Base-by-base conservation (phyloP, 2,329 filamentous ascomycete genomes). In the Cadophora sp. region DNA sequence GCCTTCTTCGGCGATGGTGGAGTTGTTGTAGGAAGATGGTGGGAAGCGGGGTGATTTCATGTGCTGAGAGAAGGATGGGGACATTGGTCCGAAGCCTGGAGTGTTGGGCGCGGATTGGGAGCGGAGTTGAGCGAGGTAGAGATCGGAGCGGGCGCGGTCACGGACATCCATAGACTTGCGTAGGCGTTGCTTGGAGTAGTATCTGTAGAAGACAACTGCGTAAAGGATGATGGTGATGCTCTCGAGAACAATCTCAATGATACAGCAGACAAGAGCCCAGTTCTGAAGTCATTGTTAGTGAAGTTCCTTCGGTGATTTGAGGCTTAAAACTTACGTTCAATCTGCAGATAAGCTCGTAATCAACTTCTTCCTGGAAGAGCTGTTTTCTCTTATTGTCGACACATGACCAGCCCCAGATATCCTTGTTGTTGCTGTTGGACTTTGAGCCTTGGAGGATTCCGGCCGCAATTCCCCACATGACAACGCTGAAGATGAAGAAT, bases 401-500 rank as follows among this genome's bases (percentile, higher is more conserved):
- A 79, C 96, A 99, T n/a, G 93, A 89, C 96, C 96, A 99, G 67
- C 95, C 94, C 96, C 96, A 99, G 80, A 99, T 87, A 79, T 99
- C 96, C 80, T 97, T 89, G 76, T 91, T 92, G 71, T 87, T 82
- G 76, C 87, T 88, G 76, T 86, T 91, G 75, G 88, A 86, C 78
- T 90, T 91, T 66, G 89, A 88, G 74, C 91, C 87, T 78, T 98
- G 94, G 75, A 97, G 87, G 65, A 97, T 81, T 66, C 90, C 93
- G 47, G 94, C 94, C 39, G 93, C 94, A 41, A 96, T 83, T 64
- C 90, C 89, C 96, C 96, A 99, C 84, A 99, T 92, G 76, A 96
- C 81, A 79, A 97, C 91, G 78, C 91, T 96, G 80, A 97, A 90
- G 77, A 96, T 90, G 84, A 98, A 98, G 87, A 95, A 97, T 73